Base-by-base conservation (phyloP, 352 stramenopile genomes). In the Phytopythium aichiense region DNA sequence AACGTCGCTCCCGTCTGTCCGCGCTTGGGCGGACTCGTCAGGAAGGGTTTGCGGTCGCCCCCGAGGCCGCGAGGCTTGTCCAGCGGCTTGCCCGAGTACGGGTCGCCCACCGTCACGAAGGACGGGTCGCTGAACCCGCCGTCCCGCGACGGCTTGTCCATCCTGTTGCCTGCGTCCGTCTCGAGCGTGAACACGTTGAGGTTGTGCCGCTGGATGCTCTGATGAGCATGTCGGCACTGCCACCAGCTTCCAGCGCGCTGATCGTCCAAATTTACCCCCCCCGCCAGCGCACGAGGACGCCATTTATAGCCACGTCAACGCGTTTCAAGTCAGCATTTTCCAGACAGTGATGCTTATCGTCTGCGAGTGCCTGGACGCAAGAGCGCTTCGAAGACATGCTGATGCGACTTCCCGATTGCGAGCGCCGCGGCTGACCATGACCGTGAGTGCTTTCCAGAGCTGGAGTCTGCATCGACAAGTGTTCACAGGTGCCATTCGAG, bases 41-140 rank as follows among this genome's bases (percentile, higher is more conserved):
- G 69, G 68, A 92, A 92, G 5, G 81, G 81, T 67, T 91, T 92
- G 23, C 74, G 71, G 33, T 82, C 73, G 15, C 74, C 79, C 11
- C 76, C 75, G 22, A 88, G 63, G 37, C 78, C 79, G 56, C 81
- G 78, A 38, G 65, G 9, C 42, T 78, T 80, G 65, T 76, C 72
- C 46, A 75, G 69, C 7, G 31, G 53, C 53, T 49, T 30, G 4
- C 11, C 35, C 13, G 50, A 22, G 56, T 88, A 89, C 42, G 79
- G 84, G 37, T 91, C 81, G 0, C 84, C 84, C 16, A 91, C 77
- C 4, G 64, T 62, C n/a, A 90, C 60, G 61, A 81, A 93, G 25
- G 78, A 88, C 56, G 68, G 73, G 45, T 93, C 80, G 57, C 81
- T 90, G 58, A 91, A 91, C 70, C 81, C 81, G 51, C 81, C 84